Conservation (phyloP, 805 yeast species). For the Ogataea sp. region DNA sequence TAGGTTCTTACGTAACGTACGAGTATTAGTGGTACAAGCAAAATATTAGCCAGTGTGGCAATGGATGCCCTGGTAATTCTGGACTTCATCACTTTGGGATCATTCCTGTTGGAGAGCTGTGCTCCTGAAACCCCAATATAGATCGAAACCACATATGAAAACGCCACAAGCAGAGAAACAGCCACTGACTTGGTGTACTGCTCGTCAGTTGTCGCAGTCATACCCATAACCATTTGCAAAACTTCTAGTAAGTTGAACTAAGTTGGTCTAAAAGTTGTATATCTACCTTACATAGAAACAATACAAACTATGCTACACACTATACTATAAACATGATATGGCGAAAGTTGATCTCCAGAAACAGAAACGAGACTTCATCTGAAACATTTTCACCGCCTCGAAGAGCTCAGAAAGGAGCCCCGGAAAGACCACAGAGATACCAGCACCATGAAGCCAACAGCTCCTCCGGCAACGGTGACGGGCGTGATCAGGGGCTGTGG, state of each 20-base stretch:
- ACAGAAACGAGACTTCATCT: not conserved
- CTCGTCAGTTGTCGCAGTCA: not conserved
- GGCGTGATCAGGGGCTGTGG: slow-evolving; percentile 39
- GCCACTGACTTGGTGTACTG: slow-evolving; percentile 8
- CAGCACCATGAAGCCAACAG: slow-evolving; percentile 56
- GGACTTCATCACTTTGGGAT: slow-evolving; percentile 31
- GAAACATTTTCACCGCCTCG: slow-evolving; percentile 1
- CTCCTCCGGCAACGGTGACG: slow-evolving; percentile 57
- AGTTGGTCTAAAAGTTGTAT: no score
- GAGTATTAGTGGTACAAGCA: slow-evolving; percentile 25
- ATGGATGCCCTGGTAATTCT: slow-evolving; percentile 30
- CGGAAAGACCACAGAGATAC: slow-evolving; percentile 61
- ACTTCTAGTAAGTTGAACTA: no score
- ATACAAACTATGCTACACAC: not conserved
- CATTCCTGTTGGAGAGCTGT: slow-evolving; percentile 27
- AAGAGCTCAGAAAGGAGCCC: slow-evolving; percentile 10
- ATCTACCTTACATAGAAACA: slow-evolving; percentile 1
- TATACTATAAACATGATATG: no score
- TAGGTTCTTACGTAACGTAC: slow-evolving; percentile 7
- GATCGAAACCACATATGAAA: slow-evolving; percentile 38
- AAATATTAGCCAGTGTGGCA: slow-evolving; percentile 23
- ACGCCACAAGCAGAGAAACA: slow-evolving; percentile 28
- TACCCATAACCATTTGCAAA: no score
- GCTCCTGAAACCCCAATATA: slow-evolving; percentile 19
- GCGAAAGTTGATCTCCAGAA: not conserved